Percentiles rank a stretch among this genome's conserved stretches.
These are phyloP conservation scores for Russula vinacea DNA, from an alignment of 768 basidiomycete genomes.

Conservation along the genomic window DNA sequence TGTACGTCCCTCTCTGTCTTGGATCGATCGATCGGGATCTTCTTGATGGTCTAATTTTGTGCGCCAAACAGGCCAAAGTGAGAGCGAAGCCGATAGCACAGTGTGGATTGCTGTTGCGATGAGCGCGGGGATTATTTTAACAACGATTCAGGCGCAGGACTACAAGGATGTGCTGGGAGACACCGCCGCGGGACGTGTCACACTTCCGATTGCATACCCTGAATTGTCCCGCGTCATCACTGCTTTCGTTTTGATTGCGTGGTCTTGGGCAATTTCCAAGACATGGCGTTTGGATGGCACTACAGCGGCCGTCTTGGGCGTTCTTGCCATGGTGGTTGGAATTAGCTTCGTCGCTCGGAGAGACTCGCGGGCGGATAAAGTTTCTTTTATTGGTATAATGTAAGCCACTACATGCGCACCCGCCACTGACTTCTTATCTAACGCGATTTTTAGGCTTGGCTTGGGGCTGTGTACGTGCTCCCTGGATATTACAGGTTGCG, in stretches of 20 bases:
- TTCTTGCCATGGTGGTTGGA: constrained; percentile 38
- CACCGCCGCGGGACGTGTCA: constrained; percentile 38
- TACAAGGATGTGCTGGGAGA: constrained; percentile 48
- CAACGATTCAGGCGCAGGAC: constrained; percentile 51
- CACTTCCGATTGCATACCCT: constrained; percentile 47
- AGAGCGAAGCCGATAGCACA: constrained; percentile 33
- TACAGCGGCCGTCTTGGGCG: constrained; percentile 34
- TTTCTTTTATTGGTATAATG: constrained; percentile 32
- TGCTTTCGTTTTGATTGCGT: constrained; percentile 37
- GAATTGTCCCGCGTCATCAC: constrained; percentile 35
- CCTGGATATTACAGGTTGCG: constrained; percentile 26
- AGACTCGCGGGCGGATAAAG: constrained; percentile 24
- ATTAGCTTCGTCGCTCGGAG: constrained; percentile 20
- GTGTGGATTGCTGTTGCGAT: constrained; percentile 37
- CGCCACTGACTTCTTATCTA: not conserved
- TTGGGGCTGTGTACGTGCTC: constrained; percentile 23
- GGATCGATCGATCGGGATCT: too few species aligned
- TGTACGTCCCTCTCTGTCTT: constrained; percentile 31
- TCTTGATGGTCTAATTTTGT: not conserved
- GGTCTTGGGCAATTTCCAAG: constrained; percentile 39
- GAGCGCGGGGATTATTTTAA: constrained; percentile 42
- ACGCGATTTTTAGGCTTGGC: constrained; percentile 21
- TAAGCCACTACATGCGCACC: not conserved
- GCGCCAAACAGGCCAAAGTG: constrained; percentile 6
- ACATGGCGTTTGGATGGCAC: constrained; percentile 40